A percentile compares a stretch with the other conserved stretches of the same genome.
Evolutionary conservation across 2,329 filamentous ascomycete genomes (phyloP).

Genomic region (Proliferodiscus dingleyae): DNA sequence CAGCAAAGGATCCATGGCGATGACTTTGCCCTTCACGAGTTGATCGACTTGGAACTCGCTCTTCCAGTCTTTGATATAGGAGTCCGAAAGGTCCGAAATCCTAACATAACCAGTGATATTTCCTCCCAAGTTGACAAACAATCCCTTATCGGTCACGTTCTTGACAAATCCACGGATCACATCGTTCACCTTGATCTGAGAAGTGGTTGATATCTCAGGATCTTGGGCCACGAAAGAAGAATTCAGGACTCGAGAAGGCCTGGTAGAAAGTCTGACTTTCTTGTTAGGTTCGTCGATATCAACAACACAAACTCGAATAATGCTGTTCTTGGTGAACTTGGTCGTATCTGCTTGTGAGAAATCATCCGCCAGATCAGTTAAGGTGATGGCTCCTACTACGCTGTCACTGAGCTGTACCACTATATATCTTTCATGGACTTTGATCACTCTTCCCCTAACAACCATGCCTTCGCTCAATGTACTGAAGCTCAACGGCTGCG

Average conservation of each 20-base stretch:
- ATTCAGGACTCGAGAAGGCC: slow-evolving; percentile 84
- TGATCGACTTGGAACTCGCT: slow-evolving; percentile 81
- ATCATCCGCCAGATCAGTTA: slow-evolving; percentile 82
- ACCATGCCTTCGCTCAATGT: slow-evolving; percentile 75
- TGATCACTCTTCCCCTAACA: slow-evolving; percentile 77
- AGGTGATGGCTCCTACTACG: slow-evolving; percentile 72
- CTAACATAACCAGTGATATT: slow-evolving; percentile 78
- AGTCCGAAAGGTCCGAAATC: slow-evolving; percentile 83
- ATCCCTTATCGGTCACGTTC: slow-evolving; percentile 79
- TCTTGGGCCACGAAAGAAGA: slow-evolving; percentile 79
- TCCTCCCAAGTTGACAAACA: slow-evolving; percentile 81
- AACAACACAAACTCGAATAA: slow-evolving; percentile 81
- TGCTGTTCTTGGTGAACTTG: slow-evolving; percentile 75
- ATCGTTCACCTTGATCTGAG: slow-evolving; percentile 72
- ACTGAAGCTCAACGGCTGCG: slow-evolving; percentile 59
- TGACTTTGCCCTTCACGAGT: slow-evolving; percentile 81
- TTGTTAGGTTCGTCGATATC: slow-evolving; percentile 81
- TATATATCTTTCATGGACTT: slow-evolving; percentile 76
- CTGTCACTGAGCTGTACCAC: slow-evolving; percentile 79
- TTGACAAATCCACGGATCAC: slow-evolving; percentile 88
- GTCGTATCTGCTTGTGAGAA: slow-evolving; percentile 75
- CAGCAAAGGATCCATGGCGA: slow-evolving; percentile 61
- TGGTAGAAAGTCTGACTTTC: slow-evolving; percentile 71
- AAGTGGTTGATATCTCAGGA: slow-evolving; percentile 65
- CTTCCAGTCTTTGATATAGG: slow-evolving; percentile 94